These are phyloP conservation scores for Nyctanthes arbortristis DNA, from an alignment of 257 asterid species.

Conservation along the genomic window DNA sequence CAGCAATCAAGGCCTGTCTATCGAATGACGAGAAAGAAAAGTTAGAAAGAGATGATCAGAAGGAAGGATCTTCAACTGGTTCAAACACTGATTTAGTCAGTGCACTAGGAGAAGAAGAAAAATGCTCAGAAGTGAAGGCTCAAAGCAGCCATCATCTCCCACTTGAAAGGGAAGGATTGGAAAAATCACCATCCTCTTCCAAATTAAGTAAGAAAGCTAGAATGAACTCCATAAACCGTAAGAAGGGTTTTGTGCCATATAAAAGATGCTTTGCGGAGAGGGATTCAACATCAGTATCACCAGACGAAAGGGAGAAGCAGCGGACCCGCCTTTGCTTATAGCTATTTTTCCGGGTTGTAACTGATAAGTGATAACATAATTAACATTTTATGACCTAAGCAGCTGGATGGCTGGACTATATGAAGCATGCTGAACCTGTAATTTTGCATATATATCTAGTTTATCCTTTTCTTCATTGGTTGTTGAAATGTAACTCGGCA, in stretches of 20 bases:
- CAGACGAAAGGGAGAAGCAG: slow-evolving; percentile 61
- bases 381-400: slow-evolving; percentile 19
- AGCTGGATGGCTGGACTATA: slow-evolving; percentile 13
- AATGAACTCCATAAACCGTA: slow-evolving; percentile 31
- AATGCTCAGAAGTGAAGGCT: slow-evolving; percentile 23
- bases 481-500: slow-evolving; percentile 21
- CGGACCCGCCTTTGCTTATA: slow-evolving; percentile 58
- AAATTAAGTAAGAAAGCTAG: slow-evolving; percentile 38
- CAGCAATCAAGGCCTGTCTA: slow-evolving; percentile 46
- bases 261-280: slow-evolving; percentile 63
- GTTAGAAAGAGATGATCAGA: slow-evolving; percentile 29
- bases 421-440: slow-evolving; percentile 3
- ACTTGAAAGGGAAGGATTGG: slow-evolving; percentile 15
- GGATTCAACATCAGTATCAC: slow-evolving; percentile 25
- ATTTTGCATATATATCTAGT: background rate
- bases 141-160: slow-evolving; percentile 26
- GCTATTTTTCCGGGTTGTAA: background rate
- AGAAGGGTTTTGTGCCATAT: slow-evolving; percentile 77
- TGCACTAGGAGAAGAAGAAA: slow-evolving; percentile 23
- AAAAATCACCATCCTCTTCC: slow-evolving; percentile 23
- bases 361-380: background rate
- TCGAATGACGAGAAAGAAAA: slow-evolving; percentile 23
- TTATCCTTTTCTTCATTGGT: slow-evolving; percentile 11
- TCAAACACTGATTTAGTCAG: slow-evolving; percentile 44
- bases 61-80: slow-evolving; percentile 52